Conservation (phyloP, 257 asterid genomes). For the Solanum pennellii region DNA sequence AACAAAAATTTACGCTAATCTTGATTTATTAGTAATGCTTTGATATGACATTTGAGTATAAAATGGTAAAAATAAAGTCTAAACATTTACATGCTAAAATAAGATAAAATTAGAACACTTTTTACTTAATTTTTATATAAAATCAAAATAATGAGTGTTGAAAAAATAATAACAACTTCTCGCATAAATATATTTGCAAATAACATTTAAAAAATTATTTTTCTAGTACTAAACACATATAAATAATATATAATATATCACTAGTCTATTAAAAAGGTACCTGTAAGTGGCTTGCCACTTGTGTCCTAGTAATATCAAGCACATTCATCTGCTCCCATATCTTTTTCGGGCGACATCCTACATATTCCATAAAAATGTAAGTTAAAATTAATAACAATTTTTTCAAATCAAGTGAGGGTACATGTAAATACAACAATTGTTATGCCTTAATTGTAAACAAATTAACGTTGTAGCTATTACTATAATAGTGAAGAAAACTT, state of each 20-base stretch:
- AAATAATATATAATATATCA: neutral
- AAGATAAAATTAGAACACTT: neutral
- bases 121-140: neutral
- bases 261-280: neutral
- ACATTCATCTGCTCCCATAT: conserved; percentile 14
- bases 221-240: neutral
- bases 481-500: neutral
- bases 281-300: conserved; percentile 25
- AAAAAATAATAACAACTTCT: neutral
- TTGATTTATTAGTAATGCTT: neutral
- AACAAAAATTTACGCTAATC: neutral
- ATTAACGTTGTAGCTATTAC: neutral
- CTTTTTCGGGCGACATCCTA: conserved; percentile 9
- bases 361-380: neutral
- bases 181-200: neutral
- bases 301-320: conserved; percentile 15
- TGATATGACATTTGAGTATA: neutral
- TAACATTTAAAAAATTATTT: neutral
- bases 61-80: neutral
- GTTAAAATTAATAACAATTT: neutral
- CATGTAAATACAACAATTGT: neutral
- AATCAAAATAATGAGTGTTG: neutral
- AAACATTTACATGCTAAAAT: neutral
- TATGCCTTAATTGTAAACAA: neutral
- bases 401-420: neutral